phyloP scores from a whole-genome alignment of 768 basidiomycete genomes.

The Tylopilus rubrobrunneus region DNA sequence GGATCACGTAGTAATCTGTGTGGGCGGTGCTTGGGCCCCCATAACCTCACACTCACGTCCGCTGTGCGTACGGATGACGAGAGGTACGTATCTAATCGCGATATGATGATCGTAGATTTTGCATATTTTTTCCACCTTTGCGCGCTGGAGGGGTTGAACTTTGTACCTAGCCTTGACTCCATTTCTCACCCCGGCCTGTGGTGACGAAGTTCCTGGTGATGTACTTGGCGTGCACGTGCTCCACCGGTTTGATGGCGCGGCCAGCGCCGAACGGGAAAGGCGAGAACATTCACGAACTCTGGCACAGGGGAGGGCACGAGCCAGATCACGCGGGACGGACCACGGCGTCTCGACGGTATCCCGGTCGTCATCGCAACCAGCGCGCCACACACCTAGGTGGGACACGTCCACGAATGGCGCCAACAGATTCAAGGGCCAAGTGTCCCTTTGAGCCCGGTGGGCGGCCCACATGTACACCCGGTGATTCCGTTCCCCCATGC shows the following conservation, averaged over 20 bases:
- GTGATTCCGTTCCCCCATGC: neutral
- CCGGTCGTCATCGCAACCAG: slow-evolving; percentile 30
- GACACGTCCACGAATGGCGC: no score
- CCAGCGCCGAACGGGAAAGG: slow-evolving; percentile 12
- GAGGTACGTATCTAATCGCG: slow-evolving; percentile 2
- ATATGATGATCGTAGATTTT: slow-evolving; percentile 4
- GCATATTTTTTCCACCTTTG: neutral
- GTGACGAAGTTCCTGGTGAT: slow-evolving; percentile 1
- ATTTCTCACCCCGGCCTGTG: slow-evolving; percentile 2
- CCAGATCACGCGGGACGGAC: slow-evolving; percentile 27
- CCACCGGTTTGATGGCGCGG: neutral
- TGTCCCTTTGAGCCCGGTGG: neutral
- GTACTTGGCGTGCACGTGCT: neutral
- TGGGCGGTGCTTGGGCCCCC: neutral
- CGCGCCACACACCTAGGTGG: neutral
- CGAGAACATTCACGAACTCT: no score
- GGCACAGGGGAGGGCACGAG: neutral
- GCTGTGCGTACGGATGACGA: slow-evolving; percentile 7
- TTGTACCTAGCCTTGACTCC: slow-evolving; percentile 18
- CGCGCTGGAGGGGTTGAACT: slow-evolving; percentile 3
- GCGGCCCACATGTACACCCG: neutral
- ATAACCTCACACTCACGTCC: neutral
- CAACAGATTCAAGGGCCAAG: no score
- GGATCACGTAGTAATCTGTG: slow-evolving; percentile 1
- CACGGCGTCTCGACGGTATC: slow-evolving; percentile 9